Evolutionary conservation across 2,329 filamentous ascomycete species (phyloP).

Genomic region (Aspergillus chevalieri): DNA sequence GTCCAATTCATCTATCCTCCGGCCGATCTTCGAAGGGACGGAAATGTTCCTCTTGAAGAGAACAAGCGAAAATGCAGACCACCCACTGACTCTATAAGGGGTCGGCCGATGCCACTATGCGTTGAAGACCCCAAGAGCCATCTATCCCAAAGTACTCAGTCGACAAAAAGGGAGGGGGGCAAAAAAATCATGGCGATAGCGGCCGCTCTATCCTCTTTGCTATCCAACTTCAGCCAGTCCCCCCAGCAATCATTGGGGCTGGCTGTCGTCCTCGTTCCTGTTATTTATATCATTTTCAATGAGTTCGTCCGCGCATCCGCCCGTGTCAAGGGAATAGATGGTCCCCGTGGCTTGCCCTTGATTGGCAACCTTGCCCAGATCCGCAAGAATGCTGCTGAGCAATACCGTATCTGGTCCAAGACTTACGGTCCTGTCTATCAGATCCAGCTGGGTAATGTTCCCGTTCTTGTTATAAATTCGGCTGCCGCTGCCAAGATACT

Average conservation of each 20-base stretch:
- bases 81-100: neutral
- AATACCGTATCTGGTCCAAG: constrained; percentile 51
- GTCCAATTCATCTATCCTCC: neutral
- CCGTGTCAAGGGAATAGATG: constrained; percentile 43
- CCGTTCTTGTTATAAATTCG: constrained; percentile 52
- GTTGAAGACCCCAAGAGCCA: neutral
- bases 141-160: neutral
- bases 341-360: constrained; percentile 47
- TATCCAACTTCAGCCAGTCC: constrained; percentile 11
- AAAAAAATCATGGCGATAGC: constrained; percentile 23
- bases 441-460: constrained; percentile 53
- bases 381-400: constrained; percentile 50
- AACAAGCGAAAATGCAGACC: neutral
- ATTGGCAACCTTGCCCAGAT: constrained; percentile 54
- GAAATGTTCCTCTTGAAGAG: constrained; percentile 16
- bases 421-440: constrained; percentile 50
- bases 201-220: constrained; percentile 16
- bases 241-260: constrained; percentile 18
- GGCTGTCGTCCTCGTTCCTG: constrained; percentile 21
- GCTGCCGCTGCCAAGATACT: constrained; percentile 47
- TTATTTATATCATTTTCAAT: constrained; percentile 45
- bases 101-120: neutral
- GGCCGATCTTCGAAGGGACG: constrained; percentile 5
- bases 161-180: too few relatives aligned
- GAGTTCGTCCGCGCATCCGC: constrained; percentile 43